Conservation (phyloP, 306 rosid species). For the Casuarina glauca region DNA sequence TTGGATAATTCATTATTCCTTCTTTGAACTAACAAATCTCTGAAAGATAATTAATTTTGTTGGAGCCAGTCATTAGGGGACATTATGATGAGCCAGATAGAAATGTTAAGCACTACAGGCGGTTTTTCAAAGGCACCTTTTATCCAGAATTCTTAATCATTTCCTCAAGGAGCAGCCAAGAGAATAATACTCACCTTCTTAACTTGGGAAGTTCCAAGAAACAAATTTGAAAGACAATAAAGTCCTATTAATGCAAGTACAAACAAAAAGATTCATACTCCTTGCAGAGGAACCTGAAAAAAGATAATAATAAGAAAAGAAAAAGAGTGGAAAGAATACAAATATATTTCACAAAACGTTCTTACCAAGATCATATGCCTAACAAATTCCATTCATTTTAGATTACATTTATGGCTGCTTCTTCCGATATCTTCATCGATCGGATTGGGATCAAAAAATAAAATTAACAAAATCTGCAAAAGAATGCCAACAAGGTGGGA, state of each 20-base stretch:
- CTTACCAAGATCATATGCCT: conserved; percentile 58
- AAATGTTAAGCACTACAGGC: too few relatives aligned
- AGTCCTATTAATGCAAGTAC: neutral
- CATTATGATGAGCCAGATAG: too few relatives aligned
- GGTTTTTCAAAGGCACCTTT: too few relatives aligned
- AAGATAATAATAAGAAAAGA: neutral
- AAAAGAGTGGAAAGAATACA: conserved; percentile 23
- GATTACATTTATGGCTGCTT: conserved; percentile 62
- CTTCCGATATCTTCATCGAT: conserved; percentile 44
- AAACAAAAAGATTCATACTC: conserved; percentile 19
- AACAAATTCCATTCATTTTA: conserved; percentile 53
- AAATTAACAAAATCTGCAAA: conserved; percentile 39
- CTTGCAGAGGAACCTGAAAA: conserved; percentile 7
- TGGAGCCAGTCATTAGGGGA: too few relatives aligned
- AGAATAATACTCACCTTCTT: neutral
- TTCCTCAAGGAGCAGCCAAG: neutral
- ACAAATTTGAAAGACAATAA: neutral
- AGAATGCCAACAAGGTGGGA: conserved; percentile 51
- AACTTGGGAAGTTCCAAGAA: neutral
- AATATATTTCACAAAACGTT: conserved; percentile 56
- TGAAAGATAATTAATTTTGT: too few relatives aligned
- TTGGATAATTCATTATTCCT: too few relatives aligned
- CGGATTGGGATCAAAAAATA: conserved; percentile 40
- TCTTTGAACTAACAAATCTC: too few relatives aligned
- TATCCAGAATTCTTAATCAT: too few relatives aligned